These are phyloP conservation scores for Amauroascus niger DNA, from an alignment of 2,329 filamentous ascomycete genomes.

Conservation along the genomic window DNA sequence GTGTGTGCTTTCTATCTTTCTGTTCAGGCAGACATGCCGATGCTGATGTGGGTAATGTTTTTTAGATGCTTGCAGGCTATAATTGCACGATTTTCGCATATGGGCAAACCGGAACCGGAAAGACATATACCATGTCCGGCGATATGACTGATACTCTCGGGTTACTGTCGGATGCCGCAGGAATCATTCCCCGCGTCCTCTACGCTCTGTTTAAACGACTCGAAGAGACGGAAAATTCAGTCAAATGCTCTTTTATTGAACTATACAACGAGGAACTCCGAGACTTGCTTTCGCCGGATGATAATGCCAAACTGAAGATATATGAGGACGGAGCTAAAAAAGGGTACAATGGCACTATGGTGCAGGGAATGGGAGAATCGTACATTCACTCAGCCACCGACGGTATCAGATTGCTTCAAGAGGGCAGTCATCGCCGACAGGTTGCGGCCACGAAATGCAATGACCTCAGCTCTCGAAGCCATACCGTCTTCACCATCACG, in stretches of 20 bases:
- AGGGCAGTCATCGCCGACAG: slow-evolving; percentile 85
- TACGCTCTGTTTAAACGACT: slow-evolving; percentile 80
- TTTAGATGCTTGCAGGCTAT: slow-evolving; percentile 79
- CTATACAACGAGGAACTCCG: slow-evolving; percentile 96
- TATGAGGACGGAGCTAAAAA: slow-evolving; percentile 72
- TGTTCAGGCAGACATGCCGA: neutral
- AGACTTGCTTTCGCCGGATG: slow-evolving; percentile 74
- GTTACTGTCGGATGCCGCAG: slow-evolving; percentile 79
- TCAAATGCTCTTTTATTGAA: slow-evolving; percentile 98
- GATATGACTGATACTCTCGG: slow-evolving; percentile 85
- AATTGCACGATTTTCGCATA: slow-evolving; percentile 99
- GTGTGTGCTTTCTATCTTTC: slow-evolving; percentile 41
- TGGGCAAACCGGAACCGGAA: slow-evolving; percentile 93
- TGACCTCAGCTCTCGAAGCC: slow-evolving; percentile 90
- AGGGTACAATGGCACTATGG: slow-evolving; percentile 67
- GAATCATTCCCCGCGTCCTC: slow-evolving; percentile 86
- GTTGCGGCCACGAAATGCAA: slow-evolving; percentile 99
- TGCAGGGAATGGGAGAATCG: slow-evolving; percentile 96
- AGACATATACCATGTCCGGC: slow-evolving; percentile 98
- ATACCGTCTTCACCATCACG: slow-evolving; percentile 95
- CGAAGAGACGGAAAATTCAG: slow-evolving; percentile 71
- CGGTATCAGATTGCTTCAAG: slow-evolving; percentile 79
- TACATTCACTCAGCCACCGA: slow-evolving; percentile 77
- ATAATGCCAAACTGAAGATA: slow-evolving; percentile 81
- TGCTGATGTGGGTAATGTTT: neutral